Conservation (phyloP, 352 stramenopile genomes). For the Globisporangium echinulatum region DNA sequence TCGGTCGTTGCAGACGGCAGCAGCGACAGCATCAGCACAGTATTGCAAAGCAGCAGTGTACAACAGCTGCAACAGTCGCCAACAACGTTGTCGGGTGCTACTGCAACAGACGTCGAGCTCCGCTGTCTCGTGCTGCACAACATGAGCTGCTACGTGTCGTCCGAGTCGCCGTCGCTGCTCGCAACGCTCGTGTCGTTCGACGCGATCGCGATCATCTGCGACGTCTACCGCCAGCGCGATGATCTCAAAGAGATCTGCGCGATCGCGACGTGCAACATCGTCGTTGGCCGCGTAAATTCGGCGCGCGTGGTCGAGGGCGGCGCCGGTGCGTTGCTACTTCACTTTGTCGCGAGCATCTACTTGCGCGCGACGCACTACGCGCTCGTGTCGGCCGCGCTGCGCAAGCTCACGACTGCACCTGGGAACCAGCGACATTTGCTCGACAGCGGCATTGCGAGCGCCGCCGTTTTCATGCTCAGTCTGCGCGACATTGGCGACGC, state of each 20-base stretch:
- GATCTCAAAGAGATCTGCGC: conserved; percentile 52
- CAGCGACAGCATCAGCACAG: not conserved
- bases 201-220: conserved; percentile 33
- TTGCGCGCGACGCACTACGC: conserved; percentile 32
- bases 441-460: conserved; percentile 26
- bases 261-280: conserved; percentile 57
- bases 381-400: conserved; percentile 39
- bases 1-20: conserved; percentile 4
- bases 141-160: conserved; percentile 34
- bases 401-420: conserved; percentile 59
- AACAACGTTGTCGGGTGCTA: not conserved
- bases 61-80: not conserved
- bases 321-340: conserved; percentile 37
- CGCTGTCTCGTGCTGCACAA: conserved; percentile 73
- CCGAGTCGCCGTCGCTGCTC: conserved; percentile 9
- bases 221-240: conserved; percentile 40
- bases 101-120: conserved; percentile 29
- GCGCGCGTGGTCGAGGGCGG: conserved; percentile 46
- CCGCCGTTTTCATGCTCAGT: conserved; percentile 45
- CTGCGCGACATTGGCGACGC: conserved; percentile 20
- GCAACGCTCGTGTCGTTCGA: conserved; percentile 40
- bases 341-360: conserved; percentile 39
- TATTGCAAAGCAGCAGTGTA: not conserved
- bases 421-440: conserved; percentile 53
- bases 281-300: conserved; percentile 61